Evolutionary conservation across 140 eudicot species (phyloP).

Genomic region (Oenanthe javanica): DNA sequence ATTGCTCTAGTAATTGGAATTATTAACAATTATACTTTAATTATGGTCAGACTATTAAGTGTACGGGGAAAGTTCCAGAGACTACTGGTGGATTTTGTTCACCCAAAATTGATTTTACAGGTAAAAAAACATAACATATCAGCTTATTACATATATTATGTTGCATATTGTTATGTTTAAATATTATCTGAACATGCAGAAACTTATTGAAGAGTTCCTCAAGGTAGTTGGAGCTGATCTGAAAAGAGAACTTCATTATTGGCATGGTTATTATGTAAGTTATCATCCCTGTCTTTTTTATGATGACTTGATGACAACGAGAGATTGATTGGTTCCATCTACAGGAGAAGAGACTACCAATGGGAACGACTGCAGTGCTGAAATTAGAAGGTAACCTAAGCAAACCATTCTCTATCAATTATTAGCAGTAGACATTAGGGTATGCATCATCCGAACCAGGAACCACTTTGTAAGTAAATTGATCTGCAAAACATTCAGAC

Average conservation of each 20-base stretch:
- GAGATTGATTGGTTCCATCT: constrained; percentile 12
- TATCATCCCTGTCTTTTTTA: background rate
- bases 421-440: background rate
- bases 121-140: constrained; percentile 21
- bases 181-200: constrained; percentile 29
- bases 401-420: constrained; percentile 4
- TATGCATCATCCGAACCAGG: background rate
- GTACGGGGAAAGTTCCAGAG: constrained; percentile 64
- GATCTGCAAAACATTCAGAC: background rate
- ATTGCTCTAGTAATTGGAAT: background rate
- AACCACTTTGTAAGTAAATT: too few species aligned
- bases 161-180: constrained; percentile 1
- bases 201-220: constrained; percentile 70
- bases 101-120: constrained; percentile 73
- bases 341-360: constrained; percentile 82
- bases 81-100: constrained; percentile 69
- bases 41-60: constrained; percentile 35
- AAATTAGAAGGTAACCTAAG: constrained; percentile 63
- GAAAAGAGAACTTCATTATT: constrained; percentile 70
- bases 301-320: constrained; percentile 6
- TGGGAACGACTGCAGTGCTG: constrained; percentile 60
- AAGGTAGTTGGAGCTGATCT: constrained; percentile 50
- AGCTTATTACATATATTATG: background rate
- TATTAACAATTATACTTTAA: background rate
- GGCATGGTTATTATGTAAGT: constrained; percentile 87